A percentile compares a stretch with the other conserved stretches of the same genome.
Conservation (phyloP, 257 asterid genomes). For the Lavandula angustifolia region DNA sequence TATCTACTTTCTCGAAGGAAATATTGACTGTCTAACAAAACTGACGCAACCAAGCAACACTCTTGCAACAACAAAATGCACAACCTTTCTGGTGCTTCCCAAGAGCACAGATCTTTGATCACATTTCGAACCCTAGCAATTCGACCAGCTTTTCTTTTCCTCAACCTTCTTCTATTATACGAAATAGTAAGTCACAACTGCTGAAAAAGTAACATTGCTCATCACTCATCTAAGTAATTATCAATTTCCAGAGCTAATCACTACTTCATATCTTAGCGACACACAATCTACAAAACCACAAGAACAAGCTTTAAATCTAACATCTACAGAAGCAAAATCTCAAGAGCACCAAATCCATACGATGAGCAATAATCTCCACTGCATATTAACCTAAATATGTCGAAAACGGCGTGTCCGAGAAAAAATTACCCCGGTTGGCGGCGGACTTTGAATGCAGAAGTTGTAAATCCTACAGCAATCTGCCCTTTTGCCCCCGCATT, state of each 20-base stretch:
- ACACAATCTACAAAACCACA: no score
- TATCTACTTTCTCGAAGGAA: conserved; percentile 14
- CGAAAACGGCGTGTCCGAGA: not conserved
- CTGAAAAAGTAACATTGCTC: not conserved
- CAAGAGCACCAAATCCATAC: not conserved
- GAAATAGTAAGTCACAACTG: not conserved
- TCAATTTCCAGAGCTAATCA: no score
- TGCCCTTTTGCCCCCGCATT: conserved; percentile 85
- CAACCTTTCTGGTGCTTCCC: no score
- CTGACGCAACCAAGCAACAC: not conserved
- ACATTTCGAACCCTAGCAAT: no score
- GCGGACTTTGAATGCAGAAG: conserved; percentile 69
- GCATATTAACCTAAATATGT: conserved; percentile 3
- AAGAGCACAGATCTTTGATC: no score
- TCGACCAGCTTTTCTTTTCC: no score
- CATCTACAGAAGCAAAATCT: no score
- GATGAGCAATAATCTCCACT: conserved; percentile 1
- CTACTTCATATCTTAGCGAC: no score
- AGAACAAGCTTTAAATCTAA: no score
- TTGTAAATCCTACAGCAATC: conserved; percentile 81
- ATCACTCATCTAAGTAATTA: no score
- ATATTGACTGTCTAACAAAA: not conserved
- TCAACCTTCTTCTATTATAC: no score
- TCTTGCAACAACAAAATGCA: not conserved
- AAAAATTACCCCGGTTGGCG: conserved; percentile 86